These are phyloP conservation scores for Saccharomyces jurei DNA, from an alignment of 805 yeast species.

Conservation along the genomic window DNA sequence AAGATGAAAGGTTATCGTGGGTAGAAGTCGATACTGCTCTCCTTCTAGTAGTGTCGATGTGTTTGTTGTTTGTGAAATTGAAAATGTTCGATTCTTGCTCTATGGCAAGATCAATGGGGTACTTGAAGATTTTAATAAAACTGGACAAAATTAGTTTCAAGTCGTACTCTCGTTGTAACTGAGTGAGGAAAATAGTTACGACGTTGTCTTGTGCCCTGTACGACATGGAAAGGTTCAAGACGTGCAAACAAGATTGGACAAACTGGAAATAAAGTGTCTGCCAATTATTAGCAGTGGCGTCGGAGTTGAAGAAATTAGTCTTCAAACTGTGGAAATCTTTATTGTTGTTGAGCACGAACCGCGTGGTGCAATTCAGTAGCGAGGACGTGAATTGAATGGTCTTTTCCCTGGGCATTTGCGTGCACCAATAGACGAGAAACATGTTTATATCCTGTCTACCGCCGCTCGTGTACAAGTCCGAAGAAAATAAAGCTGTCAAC, in stretches of 20 bases:
- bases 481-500: background rate
- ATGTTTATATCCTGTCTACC: background rate
- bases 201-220: slow-evolving; percentile 3
- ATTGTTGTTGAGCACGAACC: background rate
- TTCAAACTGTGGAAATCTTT: background rate
- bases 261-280: background rate
- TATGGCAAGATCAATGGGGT: slow-evolving; percentile 36
- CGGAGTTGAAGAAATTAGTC: background rate
- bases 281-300: background rate
- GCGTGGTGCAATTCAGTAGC: background rate
- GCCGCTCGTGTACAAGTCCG: background rate
- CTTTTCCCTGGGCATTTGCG: background rate
- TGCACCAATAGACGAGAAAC: background rate
- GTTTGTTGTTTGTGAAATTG: slow-evolving; percentile 2
- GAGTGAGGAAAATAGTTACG: slow-evolving; percentile 34
- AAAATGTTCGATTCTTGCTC: slow-evolving; percentile 31
- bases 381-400: background rate
- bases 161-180: slow-evolving; percentile 48
- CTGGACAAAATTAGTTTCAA: slow-evolving; percentile 41
- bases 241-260: background rate
- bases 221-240: background rate
- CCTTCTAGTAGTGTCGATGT: slow-evolving; percentile 1
- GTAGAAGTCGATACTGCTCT: background rate
- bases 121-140: slow-evolving; percentile 40
- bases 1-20: slow-evolving; percentile 1